Evolutionary conservation across 768 basidiomycete species (phyloP), one percentile per base, ranked within the genome.

Genomic region (Mycena venus): DNA sequence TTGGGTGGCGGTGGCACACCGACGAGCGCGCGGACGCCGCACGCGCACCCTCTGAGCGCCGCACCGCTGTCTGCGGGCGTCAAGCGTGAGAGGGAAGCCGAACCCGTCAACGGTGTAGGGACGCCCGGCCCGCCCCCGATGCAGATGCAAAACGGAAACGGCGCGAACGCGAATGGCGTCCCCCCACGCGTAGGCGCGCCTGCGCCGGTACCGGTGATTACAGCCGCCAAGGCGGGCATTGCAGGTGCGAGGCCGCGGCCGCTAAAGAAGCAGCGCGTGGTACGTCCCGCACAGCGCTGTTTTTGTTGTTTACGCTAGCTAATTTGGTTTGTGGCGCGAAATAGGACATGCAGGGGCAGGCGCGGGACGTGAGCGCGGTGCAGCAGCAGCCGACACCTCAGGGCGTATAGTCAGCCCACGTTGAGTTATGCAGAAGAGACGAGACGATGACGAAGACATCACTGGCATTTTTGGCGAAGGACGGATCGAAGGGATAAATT

Each of bases 351-450:
- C 90, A 91, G 79, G 92, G 91, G n/a, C 91, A 92, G 73, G 86
- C 90, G 47, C 85, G 91, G 79, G 90, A 91, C 75, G 85, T 90
- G 29, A 82, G 81, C 71, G 80, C 84, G 65, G 86, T 93, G 44
- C 92, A 94, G 75, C 90, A 88, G 75, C 93, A 93, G 78, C 91
- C 93, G 40, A 94, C 93, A 27, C 93, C 93, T 17, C 93, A 93
- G 78, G 92, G 92, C 40, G 90, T 91, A 80, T 92, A 60, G 55
- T n/a, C n/a, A n/a, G n/a, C n/a, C n/a, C n/a, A n/a, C n/a, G n/a
- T n/a, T n/a, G n/a, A n/a, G n/a, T n/a, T n/a, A n/a, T 42, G 23
- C 31, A 31, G 9, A 21, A 5, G 53, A 14, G 25, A 15, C 14
- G 17, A 32, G 56, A 19, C 9, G 21, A 58, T n/a, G 32, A 36